Conservation (phyloP, 768 basidiomycete genomes). For the Pholiota microspora region DNA sequence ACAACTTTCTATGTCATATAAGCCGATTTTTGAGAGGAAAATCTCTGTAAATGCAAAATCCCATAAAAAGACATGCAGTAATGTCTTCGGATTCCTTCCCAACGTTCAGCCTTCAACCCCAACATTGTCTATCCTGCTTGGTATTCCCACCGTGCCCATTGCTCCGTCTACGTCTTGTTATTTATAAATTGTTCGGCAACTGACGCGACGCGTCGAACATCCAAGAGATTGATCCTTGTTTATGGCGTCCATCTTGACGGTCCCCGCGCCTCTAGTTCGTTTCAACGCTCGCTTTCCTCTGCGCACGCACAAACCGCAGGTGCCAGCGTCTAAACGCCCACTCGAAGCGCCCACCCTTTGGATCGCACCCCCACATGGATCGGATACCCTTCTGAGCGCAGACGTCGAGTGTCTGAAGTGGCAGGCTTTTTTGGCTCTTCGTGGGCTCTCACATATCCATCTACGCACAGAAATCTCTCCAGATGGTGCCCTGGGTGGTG, state of each 20-base stretch:
- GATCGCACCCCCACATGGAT: conserved; percentile 51
- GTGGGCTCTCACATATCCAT: conserved; percentile 48
- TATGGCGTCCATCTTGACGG: conserved; percentile 24
- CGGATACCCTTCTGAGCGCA: conserved; percentile 49
- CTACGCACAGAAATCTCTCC: conserved; percentile 68
- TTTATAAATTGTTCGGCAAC: too few species aligned
- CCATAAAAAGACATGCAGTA: too few species aligned
- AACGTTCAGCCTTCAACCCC: too few species aligned
- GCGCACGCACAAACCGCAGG: conserved; percentile 44
- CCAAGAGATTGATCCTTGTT: conserved; percentile 13
- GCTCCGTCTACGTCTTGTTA: too few species aligned
- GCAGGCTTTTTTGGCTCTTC: conserved; percentile 80
- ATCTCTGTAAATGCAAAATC: too few species aligned
- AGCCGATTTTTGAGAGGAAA: too few species aligned
- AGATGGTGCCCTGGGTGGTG: conserved; percentile 66
- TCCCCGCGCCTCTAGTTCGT: conserved; percentile 36
- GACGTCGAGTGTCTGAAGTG: conserved; percentile 90
- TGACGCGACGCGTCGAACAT: too few species aligned
- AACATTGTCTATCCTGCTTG: too few species aligned
- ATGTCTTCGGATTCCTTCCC: too few species aligned
- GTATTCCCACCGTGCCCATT: too few species aligned
- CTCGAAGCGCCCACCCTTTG: conserved; percentile 52
- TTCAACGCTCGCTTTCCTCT: conserved; percentile 65
- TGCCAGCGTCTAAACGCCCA: conserved; percentile 22
- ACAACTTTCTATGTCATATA: too few species aligned